Percentiles rank a stretch among this genome's conserved stretches.
Conservation (phyloP, 345 rosid genomes). For the Citropsis articulata region DNA sequence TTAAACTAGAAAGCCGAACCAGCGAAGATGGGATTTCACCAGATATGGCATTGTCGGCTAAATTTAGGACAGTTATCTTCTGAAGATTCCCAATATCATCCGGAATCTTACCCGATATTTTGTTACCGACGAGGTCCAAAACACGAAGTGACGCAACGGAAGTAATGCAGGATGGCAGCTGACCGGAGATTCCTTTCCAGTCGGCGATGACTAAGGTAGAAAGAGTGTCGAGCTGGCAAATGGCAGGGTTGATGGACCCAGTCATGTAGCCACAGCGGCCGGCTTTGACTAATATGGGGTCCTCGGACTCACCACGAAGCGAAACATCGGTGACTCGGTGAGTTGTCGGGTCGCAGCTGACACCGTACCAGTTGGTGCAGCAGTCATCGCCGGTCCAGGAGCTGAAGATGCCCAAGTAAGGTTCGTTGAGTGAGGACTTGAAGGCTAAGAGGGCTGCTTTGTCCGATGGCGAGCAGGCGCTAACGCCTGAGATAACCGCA, state of each 20-base stretch:
- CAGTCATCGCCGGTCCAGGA: slow-evolving; percentile 68
- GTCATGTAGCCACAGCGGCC: slow-evolving; percentile 85
- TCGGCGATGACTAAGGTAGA: slow-evolving; percentile 66
- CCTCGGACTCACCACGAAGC: slow-evolving; percentile 95
- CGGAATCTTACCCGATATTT: slow-evolving; percentile 68
- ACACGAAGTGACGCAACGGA: slow-evolving; percentile 65
- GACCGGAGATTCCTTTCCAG: slow-evolving; percentile 82
- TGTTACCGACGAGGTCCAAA: slow-evolving; percentile 77
- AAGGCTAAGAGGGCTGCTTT: slow-evolving; percentile 52
- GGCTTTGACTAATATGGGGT: slow-evolving; percentile 65
- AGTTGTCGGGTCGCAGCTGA: slow-evolving; percentile 72
- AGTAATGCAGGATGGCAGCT: slow-evolving; percentile 60
- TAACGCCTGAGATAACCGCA: slow-evolving; percentile 29
- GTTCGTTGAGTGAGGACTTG: slow-evolving; percentile 63
- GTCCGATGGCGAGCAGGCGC: slow-evolving; percentile 57
- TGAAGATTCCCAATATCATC: slow-evolving; percentile 56
- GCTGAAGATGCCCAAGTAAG: slow-evolving; percentile 70
- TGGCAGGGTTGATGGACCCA: slow-evolving; percentile 70
- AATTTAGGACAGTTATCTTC: slow-evolving; percentile 60
- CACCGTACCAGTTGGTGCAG: slow-evolving; percentile 76
- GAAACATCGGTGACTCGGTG: slow-evolving; percentile 67
- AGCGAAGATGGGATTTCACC: slow-evolving; percentile 67
- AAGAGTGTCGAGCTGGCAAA: slow-evolving; percentile 69
- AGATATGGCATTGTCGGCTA: slow-evolving; percentile 69
- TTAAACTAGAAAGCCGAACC: slow-evolving; percentile 51